phyloP scores from a whole-genome alignment of 2,329 filamentous ascomycete species.

The Paramyrothecium roridum region DNA sequence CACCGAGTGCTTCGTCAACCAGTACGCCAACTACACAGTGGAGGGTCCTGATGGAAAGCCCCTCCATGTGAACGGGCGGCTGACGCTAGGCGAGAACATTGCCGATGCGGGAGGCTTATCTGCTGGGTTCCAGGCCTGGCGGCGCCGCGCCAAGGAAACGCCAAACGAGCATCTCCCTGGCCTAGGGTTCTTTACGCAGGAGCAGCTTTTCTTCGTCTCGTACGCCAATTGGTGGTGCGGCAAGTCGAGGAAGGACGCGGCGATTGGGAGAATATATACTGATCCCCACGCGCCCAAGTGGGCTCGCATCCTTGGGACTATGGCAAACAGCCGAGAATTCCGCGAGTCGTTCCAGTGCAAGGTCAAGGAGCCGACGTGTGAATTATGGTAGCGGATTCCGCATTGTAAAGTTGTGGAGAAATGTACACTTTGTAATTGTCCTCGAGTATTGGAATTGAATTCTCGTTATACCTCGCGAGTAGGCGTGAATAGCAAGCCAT shows the following conservation, averaged over 20 bases:
- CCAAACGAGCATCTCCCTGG: conserved; percentile 56
- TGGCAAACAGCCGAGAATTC: conserved; percentile 66
- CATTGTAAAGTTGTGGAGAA: background rate
- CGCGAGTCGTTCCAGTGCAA: conserved; percentile 65
- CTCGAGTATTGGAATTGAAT: too few relatives aligned
- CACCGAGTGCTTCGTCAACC: conserved; percentile 64
- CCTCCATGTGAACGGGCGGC: conserved; percentile 58
- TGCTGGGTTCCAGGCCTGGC: conserved; percentile 64
- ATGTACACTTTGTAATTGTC: background rate
- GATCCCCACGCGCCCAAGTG: conserved; percentile 65
- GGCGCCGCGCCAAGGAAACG: conserved; percentile 49
- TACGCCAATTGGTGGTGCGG: conserved; percentile 67
- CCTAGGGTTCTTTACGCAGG: conserved; percentile 58
- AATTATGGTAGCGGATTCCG: conserved; percentile 55
- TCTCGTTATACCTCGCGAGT: too few relatives aligned
- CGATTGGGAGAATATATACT: conserved; percentile 54
- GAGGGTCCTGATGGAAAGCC: conserved; percentile 50
- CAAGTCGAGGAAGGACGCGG: conserved; percentile 56
- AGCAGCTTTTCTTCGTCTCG: conserved; percentile 67
- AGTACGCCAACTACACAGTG: conserved; percentile 61
- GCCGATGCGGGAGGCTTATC: conserved; percentile 66
- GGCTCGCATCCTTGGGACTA: conserved; percentile 59
- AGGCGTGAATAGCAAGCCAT: too few relatives aligned
- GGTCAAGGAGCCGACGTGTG: conserved; percentile 62
- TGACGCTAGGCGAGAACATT: conserved; percentile 69